Evolutionary conservation across 2,329 filamentous ascomycete genomes (phyloP), one percentile per base, ranked within the genome.

Genomic region (Diaporthe australafricana): DNA sequence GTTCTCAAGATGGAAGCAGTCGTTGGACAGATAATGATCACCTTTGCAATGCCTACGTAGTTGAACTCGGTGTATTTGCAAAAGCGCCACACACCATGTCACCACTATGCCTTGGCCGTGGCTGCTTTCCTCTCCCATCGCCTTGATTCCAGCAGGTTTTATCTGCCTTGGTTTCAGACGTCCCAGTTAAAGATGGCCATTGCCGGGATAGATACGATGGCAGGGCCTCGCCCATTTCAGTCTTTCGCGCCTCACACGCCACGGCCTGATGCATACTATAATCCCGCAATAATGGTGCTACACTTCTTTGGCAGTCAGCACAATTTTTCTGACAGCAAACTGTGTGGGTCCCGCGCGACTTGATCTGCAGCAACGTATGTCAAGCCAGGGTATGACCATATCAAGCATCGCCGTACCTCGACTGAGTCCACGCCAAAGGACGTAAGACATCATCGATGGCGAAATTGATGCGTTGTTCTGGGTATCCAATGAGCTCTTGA

Each of bases 241-340:
- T 63, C 5, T 63, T 63, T 22, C 47, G 57, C 35, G 38, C 57
- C 57, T 48, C 40, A 45, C 57, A 47, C 27, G 57, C 57, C 4
- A 40, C 57, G 14, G 47, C 45, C n/a, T 25, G 47, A 40, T n/a
- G 22, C 11, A 22, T 40, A 47, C 5, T 40, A 47, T 5, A 3
- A 63, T 27, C 57, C 38, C 11, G 22, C 57, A 5, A 47, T 27
- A 22, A 63, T 63, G 57, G 38, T 47, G 3, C 27, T 63, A 25
- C 38, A 20, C 16, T 63, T 63, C 40, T 63, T 63, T 30, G 38
- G 40, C 20, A 22, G 57, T 30, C 57, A 63, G 57, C 57, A 63
- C 40, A 45, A n/a, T 12, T 20, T 47, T 14, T 30, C 16, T 25
- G 40, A 63, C 27, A 35, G 22, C 25, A 40, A 63, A 16, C 57